Percentiles rank a stretch among this genome's conserved stretches.
phyloP scores from a whole-genome alignment of 169 alveolate genomes.

The Sarcocystis neurona region DNA sequence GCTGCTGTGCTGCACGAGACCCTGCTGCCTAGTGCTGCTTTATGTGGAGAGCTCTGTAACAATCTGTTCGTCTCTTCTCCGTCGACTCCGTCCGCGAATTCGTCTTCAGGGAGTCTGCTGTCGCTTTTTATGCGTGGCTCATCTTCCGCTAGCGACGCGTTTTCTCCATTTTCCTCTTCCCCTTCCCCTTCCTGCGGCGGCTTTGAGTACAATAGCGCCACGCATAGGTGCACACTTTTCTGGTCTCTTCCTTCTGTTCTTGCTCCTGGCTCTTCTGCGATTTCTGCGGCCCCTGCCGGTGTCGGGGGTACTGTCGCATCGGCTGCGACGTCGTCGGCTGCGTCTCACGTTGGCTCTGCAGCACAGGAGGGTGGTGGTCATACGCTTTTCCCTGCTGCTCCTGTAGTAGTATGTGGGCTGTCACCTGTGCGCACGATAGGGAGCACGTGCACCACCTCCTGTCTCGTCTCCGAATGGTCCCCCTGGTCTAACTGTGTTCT shows the following conservation, averaged over 20 bases:
- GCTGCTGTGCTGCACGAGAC: no score
- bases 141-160: no score
- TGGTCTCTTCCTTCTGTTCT: not conserved
- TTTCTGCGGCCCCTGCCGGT: no score
- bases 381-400: not conserved
- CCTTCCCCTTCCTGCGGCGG: not conserved
- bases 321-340: no score
- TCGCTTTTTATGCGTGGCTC: no score
- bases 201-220: not conserved
- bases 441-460: slow-evolving; percentile 14
- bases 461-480: slow-evolving; percentile 36
- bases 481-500: slow-evolving; percentile 5
- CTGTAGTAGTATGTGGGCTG: not conserved
- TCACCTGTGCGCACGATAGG: slow-evolving; percentile 11
- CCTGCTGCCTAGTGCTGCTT: not conserved
- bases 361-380: no score
- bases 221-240: not conserved
- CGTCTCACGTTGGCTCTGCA: no score
- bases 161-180: not conserved
- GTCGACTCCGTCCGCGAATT: no score
- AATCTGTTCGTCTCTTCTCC: not conserved
- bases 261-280: no score
- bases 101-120: no score
- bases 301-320: no score
- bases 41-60: not conserved